Percentiles rank a stretch among this genome's conserved stretches.
Evolutionary conservation across 805 yeast species (phyloP).

Genomic region (Diddensiella caesifluorescens): DNA sequence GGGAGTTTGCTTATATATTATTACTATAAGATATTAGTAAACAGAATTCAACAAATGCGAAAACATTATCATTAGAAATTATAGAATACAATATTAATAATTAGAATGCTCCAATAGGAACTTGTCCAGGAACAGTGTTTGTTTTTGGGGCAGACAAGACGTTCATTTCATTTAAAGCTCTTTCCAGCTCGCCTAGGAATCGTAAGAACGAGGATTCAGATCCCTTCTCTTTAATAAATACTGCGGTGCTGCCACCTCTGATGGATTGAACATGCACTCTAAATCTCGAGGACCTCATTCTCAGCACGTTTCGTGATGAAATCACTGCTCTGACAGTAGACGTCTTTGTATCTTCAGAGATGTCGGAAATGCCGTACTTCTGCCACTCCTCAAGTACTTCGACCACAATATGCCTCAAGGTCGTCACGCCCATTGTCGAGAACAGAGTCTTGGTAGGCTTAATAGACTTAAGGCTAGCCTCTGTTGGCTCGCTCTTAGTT

Average conservation of each 20-base stretch:
- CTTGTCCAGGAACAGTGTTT: too few relatives aligned
- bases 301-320: slow-evolving; percentile 32
- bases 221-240: slow-evolving; percentile 27
- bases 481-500: slow-evolving; percentile 7
- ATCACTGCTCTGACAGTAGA: slow-evolving; percentile 31
- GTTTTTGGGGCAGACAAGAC: slow-evolving; percentile 9
- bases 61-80: too few relatives aligned
- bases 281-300: slow-evolving; percentile 31
- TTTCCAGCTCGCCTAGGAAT: slow-evolving; percentile 29
- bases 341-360: slow-evolving; percentile 24
- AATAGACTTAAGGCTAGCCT: not conserved
- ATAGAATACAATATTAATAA: too few relatives aligned
- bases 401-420: slow-evolving; percentile 29
- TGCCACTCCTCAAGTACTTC: slow-evolving; percentile 34
- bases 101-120: too few relatives aligned
- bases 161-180: slow-evolving; percentile 22
- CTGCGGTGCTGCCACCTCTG: slow-evolving; percentile 22
- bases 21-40: too few relatives aligned
- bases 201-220: slow-evolving; percentile 27
- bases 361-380: slow-evolving; percentile 33
- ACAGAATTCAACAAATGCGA: too few relatives aligned
- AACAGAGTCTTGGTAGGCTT: slow-evolving; percentile 24
- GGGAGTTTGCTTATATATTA: too few relatives aligned
- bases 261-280: slow-evolving; percentile 18
- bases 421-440: slow-evolving; percentile 25